phyloP scores from a whole-genome alignment of 495 filamentous ascomycete species.

The Ascobolus immersus region DNA sequence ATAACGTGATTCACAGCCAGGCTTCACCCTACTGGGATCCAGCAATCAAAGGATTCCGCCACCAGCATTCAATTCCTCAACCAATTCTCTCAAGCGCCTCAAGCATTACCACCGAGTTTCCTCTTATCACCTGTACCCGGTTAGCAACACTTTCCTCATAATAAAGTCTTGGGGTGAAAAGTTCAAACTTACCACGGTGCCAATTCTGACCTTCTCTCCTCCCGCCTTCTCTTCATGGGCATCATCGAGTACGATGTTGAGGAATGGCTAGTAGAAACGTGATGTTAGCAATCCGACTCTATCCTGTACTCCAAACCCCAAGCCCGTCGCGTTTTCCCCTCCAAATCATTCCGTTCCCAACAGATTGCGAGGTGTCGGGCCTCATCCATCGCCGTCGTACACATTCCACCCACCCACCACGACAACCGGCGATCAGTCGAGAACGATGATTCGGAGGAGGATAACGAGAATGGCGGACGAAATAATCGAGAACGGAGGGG shows the following conservation, averaged over 20 bases:
- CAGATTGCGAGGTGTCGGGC: neutral
- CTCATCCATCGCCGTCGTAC: neutral
- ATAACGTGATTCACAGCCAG: too few relatives aligned
- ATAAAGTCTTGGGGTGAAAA: too few relatives aligned
- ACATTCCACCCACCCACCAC: too few relatives aligned
- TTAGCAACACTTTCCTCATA: too few relatives aligned
- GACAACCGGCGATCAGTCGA: neutral
- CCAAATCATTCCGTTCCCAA: neutral
- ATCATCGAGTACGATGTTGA: conserved; percentile 94
- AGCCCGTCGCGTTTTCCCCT: too few relatives aligned
- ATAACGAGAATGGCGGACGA: neutral
- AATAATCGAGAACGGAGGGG: neutral
- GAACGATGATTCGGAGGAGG: neutral
- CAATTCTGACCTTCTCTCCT: conserved; percentile 70
- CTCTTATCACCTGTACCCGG: too few relatives aligned
- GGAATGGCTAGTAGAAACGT: conserved; percentile 96
- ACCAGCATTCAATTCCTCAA: too few relatives aligned
- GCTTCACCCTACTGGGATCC: too few relatives aligned
- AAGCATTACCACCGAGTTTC: conserved; percentile 89
- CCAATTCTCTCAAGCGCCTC: conserved; percentile 29
- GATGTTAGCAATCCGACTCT: too few relatives aligned
- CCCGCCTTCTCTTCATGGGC: conserved; percentile 88
- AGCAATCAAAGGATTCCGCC: too few relatives aligned
- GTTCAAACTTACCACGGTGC: conserved; percentile 97
- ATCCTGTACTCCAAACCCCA: too few relatives aligned